Evolutionary conservation across 2,329 filamentous ascomycete genomes (phyloP).

Genomic region (Trichoderma sp.): DNA sequence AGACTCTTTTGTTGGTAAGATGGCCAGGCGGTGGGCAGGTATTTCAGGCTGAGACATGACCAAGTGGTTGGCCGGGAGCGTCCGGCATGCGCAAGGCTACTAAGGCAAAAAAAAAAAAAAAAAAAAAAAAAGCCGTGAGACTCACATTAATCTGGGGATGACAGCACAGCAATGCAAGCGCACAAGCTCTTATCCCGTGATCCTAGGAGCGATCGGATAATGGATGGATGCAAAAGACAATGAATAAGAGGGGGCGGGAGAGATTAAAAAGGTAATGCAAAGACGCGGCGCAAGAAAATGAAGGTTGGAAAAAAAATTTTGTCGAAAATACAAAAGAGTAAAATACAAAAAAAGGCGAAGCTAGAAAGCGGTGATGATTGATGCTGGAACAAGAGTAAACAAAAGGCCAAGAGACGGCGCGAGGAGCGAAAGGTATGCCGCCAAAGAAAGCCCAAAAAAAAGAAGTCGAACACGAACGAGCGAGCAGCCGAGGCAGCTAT

Average conservation of each 20-base stretch:
- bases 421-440: conserved; percentile 12
- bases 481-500: conserved; percentile 17
- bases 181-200: background rate
- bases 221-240: conserved; percentile 3
- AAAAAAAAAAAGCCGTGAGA: conserved; percentile 31
- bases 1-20: conserved; percentile 1
- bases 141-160: conserved; percentile 37
- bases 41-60: conserved; percentile 22
- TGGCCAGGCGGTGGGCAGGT: background rate
- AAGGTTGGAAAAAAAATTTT: background rate
- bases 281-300: background rate
- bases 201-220: background rate
- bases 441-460: background rate
- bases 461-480: conserved; percentile 12
- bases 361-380: background rate
- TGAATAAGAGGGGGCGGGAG: background rate
- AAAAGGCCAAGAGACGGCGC: background rate
- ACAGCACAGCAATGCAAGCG: conserved; percentile 15
- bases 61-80: conserved; percentile 31
- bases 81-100: conserved; percentile 31
- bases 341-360: background rate
- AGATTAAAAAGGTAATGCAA: conserved; percentile 7
- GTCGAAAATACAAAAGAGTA: background rate
- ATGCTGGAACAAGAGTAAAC: conserved; percentile 6
- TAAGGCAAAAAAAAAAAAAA: conserved; percentile 30